Percentiles rank a stretch among this genome's conserved stretches.
phyloP scores from a whole-genome alignment of 192 early-diverging fungal species.

The Coemansia sp. region DNA sequence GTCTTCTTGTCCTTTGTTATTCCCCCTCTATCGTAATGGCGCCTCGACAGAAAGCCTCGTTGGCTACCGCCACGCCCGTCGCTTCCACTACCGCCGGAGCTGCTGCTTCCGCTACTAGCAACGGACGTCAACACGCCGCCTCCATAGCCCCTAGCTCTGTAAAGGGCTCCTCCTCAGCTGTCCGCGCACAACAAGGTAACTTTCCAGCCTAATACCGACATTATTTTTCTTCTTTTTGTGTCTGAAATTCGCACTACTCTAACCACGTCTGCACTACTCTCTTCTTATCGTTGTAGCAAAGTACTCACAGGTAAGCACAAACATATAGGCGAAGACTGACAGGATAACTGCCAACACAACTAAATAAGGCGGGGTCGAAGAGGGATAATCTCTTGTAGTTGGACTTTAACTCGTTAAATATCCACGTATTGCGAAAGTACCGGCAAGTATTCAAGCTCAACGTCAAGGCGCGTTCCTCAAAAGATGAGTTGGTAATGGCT shows the following conservation, averaged over 20 bases:
- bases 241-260: neutral
- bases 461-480: constrained; percentile 55
- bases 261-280: constrained; percentile 1
- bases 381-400: constrained; percentile 30
- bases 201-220: neutral
- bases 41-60: constrained; percentile 18
- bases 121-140: neutral
- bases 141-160: neutral
- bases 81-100: neutral
- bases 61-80: neutral
- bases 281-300: constrained; percentile 8
- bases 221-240: no score
- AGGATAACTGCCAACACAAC: neutral
- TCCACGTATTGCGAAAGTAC: constrained; percentile 53
- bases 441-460: constrained; percentile 55
- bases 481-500: constrained; percentile 51
- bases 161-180: neutral
- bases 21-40: neutral
- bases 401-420: constrained; percentile 50
- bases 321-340: neutral
- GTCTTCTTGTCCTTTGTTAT: neutral
- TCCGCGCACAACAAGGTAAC: neutral
- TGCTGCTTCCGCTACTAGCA: neutral
- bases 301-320: constrained; percentile 18
- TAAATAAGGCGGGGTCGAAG: neutral